phyloP scores from a whole-genome alignment of 176 grass and related monocot species.

The Areca catechu region DNA sequence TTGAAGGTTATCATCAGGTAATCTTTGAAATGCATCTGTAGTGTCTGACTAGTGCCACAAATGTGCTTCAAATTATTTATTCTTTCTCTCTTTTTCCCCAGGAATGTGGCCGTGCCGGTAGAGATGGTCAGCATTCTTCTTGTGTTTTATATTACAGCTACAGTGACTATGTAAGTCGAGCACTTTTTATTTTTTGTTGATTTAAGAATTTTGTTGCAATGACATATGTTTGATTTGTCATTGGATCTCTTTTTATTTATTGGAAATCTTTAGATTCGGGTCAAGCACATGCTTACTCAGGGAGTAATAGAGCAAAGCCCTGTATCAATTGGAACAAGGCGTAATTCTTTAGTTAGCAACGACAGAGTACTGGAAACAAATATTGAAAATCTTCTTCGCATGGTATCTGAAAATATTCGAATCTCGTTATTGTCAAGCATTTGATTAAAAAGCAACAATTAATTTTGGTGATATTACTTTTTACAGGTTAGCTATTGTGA shows the following conservation, averaged over 20 bases:
- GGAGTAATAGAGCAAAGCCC: slow-evolving; percentile 56
- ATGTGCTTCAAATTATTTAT: neutral
- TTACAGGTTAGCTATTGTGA: slow-evolving; percentile 89
- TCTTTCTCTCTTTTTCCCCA: slow-evolving; percentile 17
- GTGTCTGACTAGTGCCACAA: neutral
- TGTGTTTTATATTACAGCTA: slow-evolving; percentile 83
- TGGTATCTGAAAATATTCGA: slow-evolving; percentile 38
- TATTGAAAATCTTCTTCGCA: slow-evolving; percentile 78
- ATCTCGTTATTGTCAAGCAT: neutral
- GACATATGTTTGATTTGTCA: slow-evolving; percentile 2
- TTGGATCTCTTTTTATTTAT: slow-evolving; percentile 22
- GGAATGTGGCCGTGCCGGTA: slow-evolving; percentile 89
- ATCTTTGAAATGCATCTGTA: neutral
- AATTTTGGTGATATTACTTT: neutral
- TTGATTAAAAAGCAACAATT: neutral
- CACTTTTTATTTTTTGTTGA: slow-evolving; percentile 14
- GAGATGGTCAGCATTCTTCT: slow-evolving; percentile 71
- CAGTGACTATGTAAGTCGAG: slow-evolving; percentile 82
- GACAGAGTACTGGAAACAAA: slow-evolving; percentile 51
- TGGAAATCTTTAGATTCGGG: slow-evolving; percentile 46
- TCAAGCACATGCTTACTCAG: slow-evolving; percentile 85
- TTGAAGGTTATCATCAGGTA: slow-evolving; percentile 99
- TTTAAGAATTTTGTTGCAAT: neutral
- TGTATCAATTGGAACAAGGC: slow-evolving; percentile 14
- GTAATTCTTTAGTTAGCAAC: slow-evolving; percentile 14